Evolutionary conservation across 2,329 filamentous ascomycete genomes (phyloP), one percentile per base, ranked within the genome.

Genomic region (Pseudogymnoascus sp.): DNA sequence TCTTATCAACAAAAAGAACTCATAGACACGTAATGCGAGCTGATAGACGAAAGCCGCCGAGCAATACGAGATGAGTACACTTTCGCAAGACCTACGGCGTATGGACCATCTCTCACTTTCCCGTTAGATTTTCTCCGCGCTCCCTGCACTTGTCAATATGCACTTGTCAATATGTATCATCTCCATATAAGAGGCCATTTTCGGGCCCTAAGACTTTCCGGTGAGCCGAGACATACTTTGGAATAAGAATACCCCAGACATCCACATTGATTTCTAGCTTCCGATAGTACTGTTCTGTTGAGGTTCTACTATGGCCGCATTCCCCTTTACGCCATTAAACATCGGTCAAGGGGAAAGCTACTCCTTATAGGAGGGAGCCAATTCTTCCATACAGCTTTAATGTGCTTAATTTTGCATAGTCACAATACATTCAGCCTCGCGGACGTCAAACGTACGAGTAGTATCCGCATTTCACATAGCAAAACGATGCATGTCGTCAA

Each of bases 401-500:
- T 31, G 44, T 50, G 26, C 44, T 5, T 50, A 1, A 5, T 13
- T 31, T 17, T 15, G 26, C 24, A 50, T 50, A 50, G 44, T 50
- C 26, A 50, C 44, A 50, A 3, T 15, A 31, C 26, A 31, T 17
- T 50, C 44, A 50, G 44, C 26, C 4, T 17, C 44, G 8, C 44
- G 31, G 31, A 15, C 31, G 31, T 13, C 26, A 31, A n/a, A 50
- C 10, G 31, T 50, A 11, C 13, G 31, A 26, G n/a, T 8, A 50
- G 26, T 17, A 50, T 31, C 9, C 6, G 26, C 26, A 50, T 50
- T 50, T 26, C 24, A 50, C 44, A 31, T 31, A 50, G 44, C 13
- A 50, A 31, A 50, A 31, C 31, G 44, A 50, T 50, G 44, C 44
- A 50, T 50, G 44, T 50, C 44, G 44, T 50, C 44, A 17, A 17